A percentile compares a stretch with the other conserved stretches of the same genome.
Evolutionary conservation across 2,329 filamentous ascomycete genomes (phyloP).

Genomic region (Aureobasidium sp.): DNA sequence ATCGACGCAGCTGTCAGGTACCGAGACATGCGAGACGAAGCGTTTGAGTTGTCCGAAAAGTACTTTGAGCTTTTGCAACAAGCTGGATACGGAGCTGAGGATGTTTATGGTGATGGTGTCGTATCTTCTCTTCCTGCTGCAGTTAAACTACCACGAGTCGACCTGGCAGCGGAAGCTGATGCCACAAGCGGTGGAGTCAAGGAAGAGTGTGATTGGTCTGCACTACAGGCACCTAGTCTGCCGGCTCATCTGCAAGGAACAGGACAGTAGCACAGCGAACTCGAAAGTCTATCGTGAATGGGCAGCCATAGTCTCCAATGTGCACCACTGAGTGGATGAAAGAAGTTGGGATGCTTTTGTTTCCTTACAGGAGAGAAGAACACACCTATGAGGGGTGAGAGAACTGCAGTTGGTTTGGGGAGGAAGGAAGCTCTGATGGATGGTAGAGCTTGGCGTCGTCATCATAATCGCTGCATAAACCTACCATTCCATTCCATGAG

Average conservation of each 20-base stretch:
- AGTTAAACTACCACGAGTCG: background rate
- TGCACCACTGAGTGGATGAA: too few relatives aligned
- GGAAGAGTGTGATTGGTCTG: background rate
- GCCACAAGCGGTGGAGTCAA: background rate
- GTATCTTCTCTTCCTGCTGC: background rate
- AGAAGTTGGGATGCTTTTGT: too few relatives aligned
- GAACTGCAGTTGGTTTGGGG: too few relatives aligned
- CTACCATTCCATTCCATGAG: background rate
- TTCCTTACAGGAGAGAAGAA: too few relatives aligned
- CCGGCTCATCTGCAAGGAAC: background rate
- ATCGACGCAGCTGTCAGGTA: background rate
- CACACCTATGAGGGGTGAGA: too few relatives aligned
- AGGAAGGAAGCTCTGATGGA: background rate
- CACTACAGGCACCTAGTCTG: background rate
- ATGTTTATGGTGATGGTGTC: background rate
- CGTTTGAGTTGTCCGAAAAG: background rate
- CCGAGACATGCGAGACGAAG: background rate
- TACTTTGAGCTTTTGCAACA: background rate
- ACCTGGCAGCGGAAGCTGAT: background rate
- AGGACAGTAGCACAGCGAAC: too few relatives aligned
- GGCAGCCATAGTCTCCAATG: too few relatives aligned
- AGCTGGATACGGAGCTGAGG: background rate
- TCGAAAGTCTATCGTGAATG: too few relatives aligned
- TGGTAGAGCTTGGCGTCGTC: background rate
- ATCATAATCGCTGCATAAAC: background rate